A percentile compares a stretch with the other conserved stretches of the same genome.
These are phyloP conservation scores for Gonium pectorale DNA, from an alignment of 139 green algal genomes.

Conservation along the genomic window DNA sequence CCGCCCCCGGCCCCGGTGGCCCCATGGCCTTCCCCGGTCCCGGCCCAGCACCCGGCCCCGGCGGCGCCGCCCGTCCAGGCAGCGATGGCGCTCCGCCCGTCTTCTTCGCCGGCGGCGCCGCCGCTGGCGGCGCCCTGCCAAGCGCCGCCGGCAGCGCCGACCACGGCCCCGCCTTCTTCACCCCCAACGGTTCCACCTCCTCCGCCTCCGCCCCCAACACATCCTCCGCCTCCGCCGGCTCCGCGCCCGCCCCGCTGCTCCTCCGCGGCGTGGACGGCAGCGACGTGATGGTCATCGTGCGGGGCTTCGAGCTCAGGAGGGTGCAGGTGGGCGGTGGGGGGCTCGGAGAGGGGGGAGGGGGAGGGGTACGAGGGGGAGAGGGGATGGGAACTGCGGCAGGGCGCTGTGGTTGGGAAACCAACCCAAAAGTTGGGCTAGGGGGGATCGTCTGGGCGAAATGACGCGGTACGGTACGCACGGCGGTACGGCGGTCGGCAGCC, in stretches of 20 bases:
- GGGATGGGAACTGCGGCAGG: background rate
- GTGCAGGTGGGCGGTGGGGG: conserved; percentile 6
- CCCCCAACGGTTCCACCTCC: background rate
- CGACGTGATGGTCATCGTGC: conserved; percentile 17
- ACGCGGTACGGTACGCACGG: too few relatives aligned
- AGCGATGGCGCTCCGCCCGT: too few relatives aligned
- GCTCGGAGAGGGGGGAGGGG: background rate
- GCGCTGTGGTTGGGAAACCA: background rate
- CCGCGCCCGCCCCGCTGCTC: too few relatives aligned
- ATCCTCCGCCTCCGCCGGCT: background rate
- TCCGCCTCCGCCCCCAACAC: background rate
- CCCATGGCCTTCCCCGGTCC: too few relatives aligned
- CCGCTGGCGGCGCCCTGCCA: too few relatives aligned
- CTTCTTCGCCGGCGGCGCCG: too few relatives aligned
- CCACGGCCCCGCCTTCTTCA: background rate
- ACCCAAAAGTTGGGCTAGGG: background rate
- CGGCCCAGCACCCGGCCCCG: too few relatives aligned
- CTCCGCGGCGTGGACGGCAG: background rate
- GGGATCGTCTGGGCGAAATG: background rate
- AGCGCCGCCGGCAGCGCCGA: background rate
- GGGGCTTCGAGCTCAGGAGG: conserved; percentile 30
- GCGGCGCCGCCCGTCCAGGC: too few relatives aligned
- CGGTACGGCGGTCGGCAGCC: too few relatives aligned
- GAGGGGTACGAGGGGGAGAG: background rate
- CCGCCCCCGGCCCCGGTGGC: too few relatives aligned